phyloP scores from a whole-genome alignment of 2,329 filamentous ascomycete genomes.

The Fusarium brachygibbosum region DNA sequence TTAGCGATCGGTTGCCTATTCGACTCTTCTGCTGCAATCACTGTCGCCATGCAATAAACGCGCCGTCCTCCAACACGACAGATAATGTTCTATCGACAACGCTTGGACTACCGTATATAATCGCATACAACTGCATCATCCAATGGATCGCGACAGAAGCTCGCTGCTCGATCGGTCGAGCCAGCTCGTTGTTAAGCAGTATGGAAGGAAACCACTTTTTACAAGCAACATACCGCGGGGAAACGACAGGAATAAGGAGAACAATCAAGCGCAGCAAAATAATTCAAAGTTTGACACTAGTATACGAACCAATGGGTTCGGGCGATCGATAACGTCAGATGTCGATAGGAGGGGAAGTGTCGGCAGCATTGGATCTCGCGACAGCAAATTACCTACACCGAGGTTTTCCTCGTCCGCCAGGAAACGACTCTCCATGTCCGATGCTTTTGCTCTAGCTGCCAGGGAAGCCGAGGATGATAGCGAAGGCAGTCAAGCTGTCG shows the following conservation, averaged over 20 bases:
- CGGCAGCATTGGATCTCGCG: slow-evolving; percentile 47
- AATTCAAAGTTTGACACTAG: slow-evolving; percentile 29
- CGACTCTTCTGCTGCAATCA: slow-evolving; percentile 10
- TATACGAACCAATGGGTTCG: slow-evolving; percentile 27
- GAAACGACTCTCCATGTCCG: slow-evolving; percentile 57
- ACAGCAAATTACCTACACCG: slow-evolving; percentile 55
- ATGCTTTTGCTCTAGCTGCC: slow-evolving; percentile 57
- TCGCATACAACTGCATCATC: slow-evolving; percentile 1
- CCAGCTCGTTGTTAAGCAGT: slow-evolving; percentile 56
- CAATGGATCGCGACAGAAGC: slow-evolving; percentile 49
- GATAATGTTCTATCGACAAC: slow-evolving; percentile 41
- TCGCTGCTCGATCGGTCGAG: slow-evolving; percentile 43
- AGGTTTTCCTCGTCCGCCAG: slow-evolving; percentile 50
- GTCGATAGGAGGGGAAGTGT: slow-evolving; percentile 40
- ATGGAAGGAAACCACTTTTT: slow-evolving; percentile 60
- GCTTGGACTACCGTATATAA: slow-evolving; percentile 24
- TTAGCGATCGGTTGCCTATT: not conserved
- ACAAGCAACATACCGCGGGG: slow-evolving; percentile 42
- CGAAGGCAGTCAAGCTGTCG: slow-evolving; percentile 49
- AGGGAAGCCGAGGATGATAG: slow-evolving; percentile 49
- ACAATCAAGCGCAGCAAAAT: slow-evolving; percentile 31
- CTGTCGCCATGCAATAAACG: slow-evolving; percentile 46
- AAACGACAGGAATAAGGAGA: slow-evolving; percentile 44
- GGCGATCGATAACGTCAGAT: slow-evolving; percentile 49
- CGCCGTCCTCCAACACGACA: slow-evolving; percentile 18